Base-by-base conservation (phyloP, 129 eudicot genomes). In the Silybum marianum region DNA sequence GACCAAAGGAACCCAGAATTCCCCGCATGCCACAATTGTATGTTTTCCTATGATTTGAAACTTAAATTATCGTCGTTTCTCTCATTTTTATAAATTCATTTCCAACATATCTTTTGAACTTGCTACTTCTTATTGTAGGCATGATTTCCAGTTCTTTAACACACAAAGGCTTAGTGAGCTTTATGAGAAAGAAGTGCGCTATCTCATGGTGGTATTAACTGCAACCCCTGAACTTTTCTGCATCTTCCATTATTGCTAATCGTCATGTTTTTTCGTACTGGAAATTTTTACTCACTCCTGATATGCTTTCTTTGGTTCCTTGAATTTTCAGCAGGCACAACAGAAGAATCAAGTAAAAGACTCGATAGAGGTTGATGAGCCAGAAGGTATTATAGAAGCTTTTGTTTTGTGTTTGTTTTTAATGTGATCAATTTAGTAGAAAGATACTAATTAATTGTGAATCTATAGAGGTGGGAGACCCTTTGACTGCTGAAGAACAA, bases 1-100 rank as follows among this genome's bases (percentile, higher is more conserved):
- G 86, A 74, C 98, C 98, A n/a, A 96, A 88, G 84, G 99, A 96
- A 84, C 99, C 99, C 40, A 90, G 99, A 79, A 89, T 96, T 73
- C 99, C 99, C 40, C 98, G 98, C 73, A 95, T 95, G 99, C 99
- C 99, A 48, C 99, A 93, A 87, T 79, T 96, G 99, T 96, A 84
- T 85, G 98, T 28, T 23, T 51, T 40, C 34, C 12, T 13, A 21
- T 72, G 6, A 40, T 16, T 24, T 11, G 44, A 24, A 48, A 51
- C 30, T 6, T 7, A 9, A 30, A n/a, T 42, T 72, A 19, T 34
- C 28, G 14, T 23, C 72, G 34, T 25, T 6, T 26, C 24, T 24
- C 24, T 10, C 16, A 7, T 65, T 22, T 16, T 36, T 32, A 6
- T 6, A 54, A 25, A 22, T 58, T 58, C 30, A 19, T 75, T 28